Evolutionary conservation across 495 filamentous ascomycete genomes (phyloP).

Genomic region (Podospora didyma): DNA sequence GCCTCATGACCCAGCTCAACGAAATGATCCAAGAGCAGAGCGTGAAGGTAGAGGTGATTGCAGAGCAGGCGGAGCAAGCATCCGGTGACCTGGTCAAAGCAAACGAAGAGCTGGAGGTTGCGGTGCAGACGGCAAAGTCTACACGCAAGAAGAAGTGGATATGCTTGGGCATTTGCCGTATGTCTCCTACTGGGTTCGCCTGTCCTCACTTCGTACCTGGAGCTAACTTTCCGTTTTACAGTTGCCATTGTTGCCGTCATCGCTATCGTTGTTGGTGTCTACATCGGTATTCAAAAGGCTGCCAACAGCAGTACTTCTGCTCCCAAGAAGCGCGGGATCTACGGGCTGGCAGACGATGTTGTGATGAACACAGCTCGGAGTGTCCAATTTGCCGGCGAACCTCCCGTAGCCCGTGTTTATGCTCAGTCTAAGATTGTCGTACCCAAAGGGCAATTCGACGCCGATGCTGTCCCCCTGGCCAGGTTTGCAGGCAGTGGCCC

Average conservation of each 20-base stretch:
- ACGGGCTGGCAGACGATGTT: slow-evolving; percentile 22
- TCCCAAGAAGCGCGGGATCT: slow-evolving; percentile 23
- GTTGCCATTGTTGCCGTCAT: slow-evolving; percentile 50
- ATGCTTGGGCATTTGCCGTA: slow-evolving; percentile 77
- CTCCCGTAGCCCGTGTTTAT: slow-evolving; percentile 17
- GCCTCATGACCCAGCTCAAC: slow-evolving; percentile 63
- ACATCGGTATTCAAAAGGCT: slow-evolving; percentile 33
- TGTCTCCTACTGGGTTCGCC: slow-evolving; percentile 34
- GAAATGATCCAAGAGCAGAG: slow-evolving; percentile 81
- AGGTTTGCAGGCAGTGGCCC: slow-evolving; percentile 3
- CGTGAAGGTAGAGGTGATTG: slow-evolving; percentile 67
- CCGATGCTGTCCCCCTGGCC: not conserved
- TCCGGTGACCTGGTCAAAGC: slow-evolving; percentile 73
- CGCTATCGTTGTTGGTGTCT: slow-evolving; percentile 45
- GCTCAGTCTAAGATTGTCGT: slow-evolving; percentile 20
- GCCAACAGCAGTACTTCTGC: slow-evolving; percentile 11
- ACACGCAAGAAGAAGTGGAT: slow-evolving; percentile 97
- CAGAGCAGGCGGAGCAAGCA: slow-evolving; percentile 75
- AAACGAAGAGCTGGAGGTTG: slow-evolving; percentile 72
- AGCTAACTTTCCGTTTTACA: slow-evolving; percentile 24
- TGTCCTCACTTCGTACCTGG: not conserved
- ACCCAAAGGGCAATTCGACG: slow-evolving; percentile 10
- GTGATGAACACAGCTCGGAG: slow-evolving; percentile 27
- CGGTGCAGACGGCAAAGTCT: slow-evolving; percentile 72
- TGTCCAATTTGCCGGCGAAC: slow-evolving; percentile 21